A percentile compares a stretch with the other conserved stretches of the same genome.
Evolutionary conservation across 192 early-diverging fungal species (phyloP).

Genomic region (Piromyces finnis): DNA sequence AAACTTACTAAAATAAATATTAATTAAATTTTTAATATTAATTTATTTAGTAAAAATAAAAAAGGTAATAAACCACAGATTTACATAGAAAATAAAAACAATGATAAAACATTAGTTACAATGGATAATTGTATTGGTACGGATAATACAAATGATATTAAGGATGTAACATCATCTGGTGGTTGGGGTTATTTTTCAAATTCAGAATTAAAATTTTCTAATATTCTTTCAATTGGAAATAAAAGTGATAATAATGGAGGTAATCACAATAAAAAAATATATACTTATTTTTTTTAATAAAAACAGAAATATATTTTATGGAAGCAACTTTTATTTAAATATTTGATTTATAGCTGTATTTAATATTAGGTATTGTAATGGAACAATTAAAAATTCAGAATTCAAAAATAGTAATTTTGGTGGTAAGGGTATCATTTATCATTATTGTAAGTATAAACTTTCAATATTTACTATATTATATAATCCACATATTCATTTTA

Average conservation of each 20-base stretch:
- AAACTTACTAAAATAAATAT: too few relatives aligned
- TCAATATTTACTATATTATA: too few relatives aligned
- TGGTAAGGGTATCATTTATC: neutral
- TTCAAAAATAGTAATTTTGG: neutral
- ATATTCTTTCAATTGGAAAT: neutral
- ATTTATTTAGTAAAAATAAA: neutral
- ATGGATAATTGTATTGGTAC: neutral
- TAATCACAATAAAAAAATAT: neutral
- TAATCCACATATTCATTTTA: too few relatives aligned
- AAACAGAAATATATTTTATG: too few relatives aligned
- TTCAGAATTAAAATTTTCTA: neutral
- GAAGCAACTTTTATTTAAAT: too few relatives aligned
- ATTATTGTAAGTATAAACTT: neutral
- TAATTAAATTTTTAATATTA: too few relatives aligned
- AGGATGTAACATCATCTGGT: neutral
- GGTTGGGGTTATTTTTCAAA: neutral
- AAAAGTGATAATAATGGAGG: neutral
- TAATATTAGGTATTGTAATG: neutral
- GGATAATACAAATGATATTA: neutral
- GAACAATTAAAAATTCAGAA: neutral
- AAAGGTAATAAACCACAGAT: neutral
- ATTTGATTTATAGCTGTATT: neutral
- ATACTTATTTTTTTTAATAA: too few relatives aligned
- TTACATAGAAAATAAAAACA: neutral
- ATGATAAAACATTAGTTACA: neutral